Base-by-base conservation (phyloP, 305 asterid species). In the Fraxinus nigra region DNA sequence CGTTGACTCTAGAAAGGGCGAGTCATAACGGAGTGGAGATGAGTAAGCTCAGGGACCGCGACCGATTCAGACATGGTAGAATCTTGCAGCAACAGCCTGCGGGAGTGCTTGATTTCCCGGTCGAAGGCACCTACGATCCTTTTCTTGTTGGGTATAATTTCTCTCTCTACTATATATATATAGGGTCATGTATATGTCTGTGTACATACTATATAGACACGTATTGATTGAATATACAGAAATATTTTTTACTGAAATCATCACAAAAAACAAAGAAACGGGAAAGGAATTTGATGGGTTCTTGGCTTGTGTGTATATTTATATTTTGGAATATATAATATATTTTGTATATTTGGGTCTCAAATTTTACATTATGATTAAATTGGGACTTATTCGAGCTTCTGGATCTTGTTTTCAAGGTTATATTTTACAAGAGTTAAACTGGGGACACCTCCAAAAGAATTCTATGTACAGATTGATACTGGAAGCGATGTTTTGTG, bases 71-170 rank as follows among this genome's bases (percentile, higher is more conserved):
- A 46, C 98, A 93, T 80, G 93, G 97, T 56, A 87, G 99, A 78
- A 79, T 93, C 2, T 88, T 94, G 92, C 97, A 93, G 89, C 95
- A 92, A 73, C 87, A 87, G 81, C 73, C 79, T 54, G 37, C 38
- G 10, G 97, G 95, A 72, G 91, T 96, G 76, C 91, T 93, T 84
- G 97, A 96, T 91, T 93, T 96, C 69, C 83, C 93, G 4, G 98
- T 96, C 51, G 86, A 92, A 83, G 99, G 99, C 86, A 90, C 97
- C 79, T 96, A 83, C 73, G 97, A 96, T 90, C 99, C 99, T 84
- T 90, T 84, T 85, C 87, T 89, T 86, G 98, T 94, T 83, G 99
- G 99, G 99, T 96, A 91, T 61, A 18, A 13, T 34, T 38, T 33
- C 8, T 40, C 1, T 77, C 32, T 46, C 18, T 14, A 72, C 8